Evolutionary conservation across 768 basidiomycete genomes (phyloP).

Genomic region (Agaricus blazei): DNA sequence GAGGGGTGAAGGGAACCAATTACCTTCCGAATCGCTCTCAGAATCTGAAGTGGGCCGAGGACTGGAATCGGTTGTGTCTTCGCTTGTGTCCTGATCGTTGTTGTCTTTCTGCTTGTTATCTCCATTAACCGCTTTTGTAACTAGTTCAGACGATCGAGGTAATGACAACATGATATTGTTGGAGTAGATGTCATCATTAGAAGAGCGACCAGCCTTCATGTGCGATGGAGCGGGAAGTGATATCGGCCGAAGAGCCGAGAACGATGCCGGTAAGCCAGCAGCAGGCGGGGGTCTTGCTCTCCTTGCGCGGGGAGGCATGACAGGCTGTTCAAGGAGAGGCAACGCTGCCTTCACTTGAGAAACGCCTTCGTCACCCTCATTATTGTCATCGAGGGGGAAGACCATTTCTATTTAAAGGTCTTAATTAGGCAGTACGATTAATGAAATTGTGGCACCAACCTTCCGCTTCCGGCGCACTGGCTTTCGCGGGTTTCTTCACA

Average conservation of each 20-base stretch:
- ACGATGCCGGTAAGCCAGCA: slow-evolving; percentile 47
- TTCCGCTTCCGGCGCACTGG: slow-evolving; percentile 28
- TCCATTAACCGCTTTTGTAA: not conserved
- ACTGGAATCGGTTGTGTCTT: slow-evolving; percentile 13
- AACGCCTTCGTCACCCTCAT: slow-evolving; percentile 41
- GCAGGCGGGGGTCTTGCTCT: slow-evolving; percentile 25
- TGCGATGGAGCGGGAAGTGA: slow-evolving; percentile 69
- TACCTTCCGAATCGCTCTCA: slow-evolving; percentile 10
- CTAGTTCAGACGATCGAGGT: slow-evolving; percentile 18
- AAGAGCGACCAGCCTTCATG: slow-evolving; percentile 39
- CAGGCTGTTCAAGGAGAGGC: slow-evolving; percentile 38
- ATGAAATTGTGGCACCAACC: slow-evolving; percentile 30
- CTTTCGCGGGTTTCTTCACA: not conserved
- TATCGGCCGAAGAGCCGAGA: slow-evolving; percentile 56
- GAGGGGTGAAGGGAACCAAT: not conserved
- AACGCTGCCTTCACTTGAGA: slow-evolving; percentile 29
- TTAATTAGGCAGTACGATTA: slow-evolving; percentile 6
- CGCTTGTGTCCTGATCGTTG: slow-evolving; percentile 5
- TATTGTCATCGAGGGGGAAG: slow-evolving; percentile 60
- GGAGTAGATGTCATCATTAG: slow-evolving; percentile 33
- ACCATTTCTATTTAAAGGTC: slow-evolving; percentile 45
- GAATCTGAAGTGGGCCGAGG: slow-evolving; percentile 8
- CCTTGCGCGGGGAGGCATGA: slow-evolving; percentile 24
- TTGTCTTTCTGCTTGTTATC: slow-evolving; percentile 12
- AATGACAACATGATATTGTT: slow-evolving; percentile 26